Conservation (phyloP, 2,329 filamentous ascomycete species). For the Magnaporthales sp. region DNA sequence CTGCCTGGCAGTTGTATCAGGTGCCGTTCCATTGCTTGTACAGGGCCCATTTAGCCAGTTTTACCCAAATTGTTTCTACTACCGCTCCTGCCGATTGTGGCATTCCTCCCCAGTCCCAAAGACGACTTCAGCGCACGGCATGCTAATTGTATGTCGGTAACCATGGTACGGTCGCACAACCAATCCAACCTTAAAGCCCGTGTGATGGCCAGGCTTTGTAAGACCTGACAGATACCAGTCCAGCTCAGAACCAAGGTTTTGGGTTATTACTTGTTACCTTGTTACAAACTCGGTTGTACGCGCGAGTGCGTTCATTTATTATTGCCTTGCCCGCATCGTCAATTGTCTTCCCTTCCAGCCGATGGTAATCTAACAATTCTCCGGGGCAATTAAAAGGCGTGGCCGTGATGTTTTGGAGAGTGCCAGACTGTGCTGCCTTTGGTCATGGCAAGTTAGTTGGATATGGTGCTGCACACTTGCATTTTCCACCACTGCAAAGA, state of each 20-base stretch:
- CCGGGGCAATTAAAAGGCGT: not conserved
- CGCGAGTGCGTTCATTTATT: not conserved
- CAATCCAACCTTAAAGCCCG: not conserved
- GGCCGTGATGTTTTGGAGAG: not conserved
- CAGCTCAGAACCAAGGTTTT: not conserved
- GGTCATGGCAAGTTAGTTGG: not conserved
- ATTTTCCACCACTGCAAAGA: not conserved
- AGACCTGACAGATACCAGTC: not conserved
- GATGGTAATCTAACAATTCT: not conserved
- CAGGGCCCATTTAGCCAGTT: slow-evolving; percentile 5
- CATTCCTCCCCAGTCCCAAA: not conserved
- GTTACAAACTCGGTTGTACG: not conserved
- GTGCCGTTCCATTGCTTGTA: not conserved
- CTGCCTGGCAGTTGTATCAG: not conserved
- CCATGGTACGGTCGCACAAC: not conserved
- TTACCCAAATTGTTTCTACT: slow-evolving; percentile 5
- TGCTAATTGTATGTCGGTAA: not conserved
- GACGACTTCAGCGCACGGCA: not conserved
- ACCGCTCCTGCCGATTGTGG: slow-evolving; percentile 1
- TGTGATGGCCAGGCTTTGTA: not conserved
- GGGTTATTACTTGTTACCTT: not conserved
- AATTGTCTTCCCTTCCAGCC: not conserved
- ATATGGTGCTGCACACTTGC: not conserved
- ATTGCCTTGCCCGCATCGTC: not conserved
- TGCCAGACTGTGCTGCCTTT: not conserved